Evolutionary conservation across 306 rosid species (phyloP), one percentile per base, ranked within the genome.

Genomic region (Cicer arietinum): DNA sequence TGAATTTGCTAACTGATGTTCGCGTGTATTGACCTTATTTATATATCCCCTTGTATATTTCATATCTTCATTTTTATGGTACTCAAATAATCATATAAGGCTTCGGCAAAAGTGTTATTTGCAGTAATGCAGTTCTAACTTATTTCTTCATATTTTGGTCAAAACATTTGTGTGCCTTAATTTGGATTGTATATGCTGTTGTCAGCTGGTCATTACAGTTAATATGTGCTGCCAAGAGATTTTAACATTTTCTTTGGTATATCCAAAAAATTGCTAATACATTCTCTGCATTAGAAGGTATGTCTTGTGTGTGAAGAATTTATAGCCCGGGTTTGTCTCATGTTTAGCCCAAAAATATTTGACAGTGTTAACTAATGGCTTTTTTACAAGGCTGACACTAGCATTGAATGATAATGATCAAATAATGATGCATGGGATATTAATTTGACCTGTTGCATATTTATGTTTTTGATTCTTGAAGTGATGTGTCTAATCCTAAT

Each of bases 401-500:
- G 67, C 61, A 57, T 57, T 5, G 42, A 16, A 42, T 8, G 50
- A 50, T 11, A n/a, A 2, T 67, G 71, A 17, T 67, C 8, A 41
- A 41, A 14, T 6, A 50, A 35, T 11, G 43, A 17, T 69, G 43
- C 7, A 7, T 39, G 1, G 20, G 35, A 22, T 74, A 30, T 60
- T 6, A 62, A 81, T 13, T 69, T 51, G 48, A 52, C 59, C 47
- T 67, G 37, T 18, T 52, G 45, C 63, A n/a, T 12, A 61, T 69
- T 37, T 44, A 59, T 62, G 54, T 52, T 72, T n/a, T 63, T 3
- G 1, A 2, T 64, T 64, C 16, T 50, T 79, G 61, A 50, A 51
- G 17, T 63, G 69, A 52, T 52, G 74, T 25, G 52, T 70, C 42
- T 72, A 18, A 20, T 46, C 7, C 50, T 51, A 42, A 35, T 56